A percentile compares a stretch with the other conserved stretches of the same genome.
These are phyloP conservation scores for Scenedesmus sp. DNA, from an alignment of 163 green algal species.

Conservation along the genomic window DNA sequence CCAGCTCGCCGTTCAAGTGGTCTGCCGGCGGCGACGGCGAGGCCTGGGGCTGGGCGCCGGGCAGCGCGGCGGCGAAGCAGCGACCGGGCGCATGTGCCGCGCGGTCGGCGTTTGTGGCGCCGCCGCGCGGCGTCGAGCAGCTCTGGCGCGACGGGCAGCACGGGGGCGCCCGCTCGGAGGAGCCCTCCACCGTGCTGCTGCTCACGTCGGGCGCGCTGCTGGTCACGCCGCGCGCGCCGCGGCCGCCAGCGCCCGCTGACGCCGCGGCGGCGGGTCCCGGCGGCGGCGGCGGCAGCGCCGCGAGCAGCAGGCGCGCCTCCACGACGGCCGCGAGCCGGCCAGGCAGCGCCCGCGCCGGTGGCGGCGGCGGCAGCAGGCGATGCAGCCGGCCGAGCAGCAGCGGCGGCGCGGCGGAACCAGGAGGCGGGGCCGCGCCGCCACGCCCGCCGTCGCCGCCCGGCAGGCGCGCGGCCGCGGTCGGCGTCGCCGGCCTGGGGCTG, in stretches of 20 bases:
- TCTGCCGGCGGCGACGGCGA: neutral
- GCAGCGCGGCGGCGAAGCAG: neutral
- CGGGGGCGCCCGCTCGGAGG: neutral
- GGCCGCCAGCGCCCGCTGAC: neutral
- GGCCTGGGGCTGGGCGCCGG: too few species aligned
- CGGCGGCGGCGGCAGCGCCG: neutral
- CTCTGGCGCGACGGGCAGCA: constrained; percentile 16
- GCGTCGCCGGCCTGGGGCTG: neutral
- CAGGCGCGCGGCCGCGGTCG: neutral
- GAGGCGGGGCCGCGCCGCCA: neutral
- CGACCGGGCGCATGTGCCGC: neutral
- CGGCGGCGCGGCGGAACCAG: neutral
- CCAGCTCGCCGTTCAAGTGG: too few species aligned
- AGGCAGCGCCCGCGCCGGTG: neutral
- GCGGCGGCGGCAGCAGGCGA: neutral
- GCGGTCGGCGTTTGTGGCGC: neutral
- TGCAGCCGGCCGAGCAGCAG: neutral
- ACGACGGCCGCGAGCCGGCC: neutral
- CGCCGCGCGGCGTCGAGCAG: constrained; percentile 14
- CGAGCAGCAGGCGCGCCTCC: too few species aligned
- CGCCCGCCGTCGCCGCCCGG: neutral
- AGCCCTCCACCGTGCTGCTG: too few species aligned
- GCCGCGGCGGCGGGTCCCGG: neutral
- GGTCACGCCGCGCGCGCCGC: neutral
- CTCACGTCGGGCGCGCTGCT: neutral